A percentile compares a stretch with the other conserved stretches of the same genome.
These are phyloP conservation scores for Quambalaria eucalypti DNA, from an alignment of 1,284 basidiomycete genomes.

Conservation along the genomic window DNA sequence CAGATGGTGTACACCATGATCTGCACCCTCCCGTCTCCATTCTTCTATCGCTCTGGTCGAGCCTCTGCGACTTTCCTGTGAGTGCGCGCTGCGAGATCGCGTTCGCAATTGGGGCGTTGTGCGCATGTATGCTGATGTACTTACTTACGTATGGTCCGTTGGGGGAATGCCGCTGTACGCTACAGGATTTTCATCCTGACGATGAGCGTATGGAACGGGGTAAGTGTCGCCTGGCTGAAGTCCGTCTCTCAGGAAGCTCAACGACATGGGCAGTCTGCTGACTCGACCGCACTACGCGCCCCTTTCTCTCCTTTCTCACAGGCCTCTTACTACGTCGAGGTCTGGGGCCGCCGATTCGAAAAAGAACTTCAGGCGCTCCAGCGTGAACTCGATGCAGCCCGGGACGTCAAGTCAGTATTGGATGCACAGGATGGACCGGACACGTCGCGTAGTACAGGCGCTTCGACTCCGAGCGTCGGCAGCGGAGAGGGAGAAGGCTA, in stretches of 20 bases:
- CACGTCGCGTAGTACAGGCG: too few relatives aligned
- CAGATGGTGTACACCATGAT: conserved; percentile 68
- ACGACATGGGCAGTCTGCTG: neutral
- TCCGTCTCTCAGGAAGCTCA: neutral
- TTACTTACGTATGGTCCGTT: too few relatives aligned
- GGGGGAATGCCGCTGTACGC: too few relatives aligned
- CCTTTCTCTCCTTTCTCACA: too few relatives aligned
- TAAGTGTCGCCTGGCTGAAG: neutral
- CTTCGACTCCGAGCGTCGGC: too few relatives aligned
- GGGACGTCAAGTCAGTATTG: neutral
- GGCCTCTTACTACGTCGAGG: conserved; percentile 65
- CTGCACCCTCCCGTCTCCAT: conserved; percentile 72
- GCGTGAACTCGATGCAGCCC: conserved; percentile 14
- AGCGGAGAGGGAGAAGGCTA: too few relatives aligned
- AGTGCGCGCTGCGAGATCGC: conserved; percentile 65
- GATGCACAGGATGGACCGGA: neutral
- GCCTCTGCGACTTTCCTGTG: conserved; percentile 71
- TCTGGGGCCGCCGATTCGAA: conserved; percentile 28
- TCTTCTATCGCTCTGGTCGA: conserved; percentile 66
- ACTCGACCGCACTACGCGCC: too few relatives aligned
- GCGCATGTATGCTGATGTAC: conserved; percentile 56
- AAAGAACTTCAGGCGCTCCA: conserved; percentile 21
- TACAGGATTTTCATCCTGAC: conserved; percentile 16
- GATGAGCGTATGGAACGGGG: conserved; percentile 26
- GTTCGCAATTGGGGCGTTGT: too few relatives aligned